Percentiles rank a stretch among this genome's conserved stretches.
phyloP scores from a whole-genome alignment of 768 basidiomycete genomes.

The Lactarius sp. region DNA sequence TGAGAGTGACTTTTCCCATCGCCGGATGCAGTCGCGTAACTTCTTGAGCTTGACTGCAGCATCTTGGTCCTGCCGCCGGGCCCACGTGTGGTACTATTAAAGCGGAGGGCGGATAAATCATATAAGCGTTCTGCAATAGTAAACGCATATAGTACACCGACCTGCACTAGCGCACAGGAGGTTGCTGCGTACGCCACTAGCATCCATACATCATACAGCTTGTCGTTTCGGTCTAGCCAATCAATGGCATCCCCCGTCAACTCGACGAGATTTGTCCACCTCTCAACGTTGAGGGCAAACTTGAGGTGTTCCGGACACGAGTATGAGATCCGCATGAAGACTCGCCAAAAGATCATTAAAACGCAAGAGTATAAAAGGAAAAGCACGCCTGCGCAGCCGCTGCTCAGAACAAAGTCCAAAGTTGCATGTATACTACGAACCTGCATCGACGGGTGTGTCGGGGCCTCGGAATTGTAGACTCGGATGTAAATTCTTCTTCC shows the following conservation, averaged over 20 bases:
- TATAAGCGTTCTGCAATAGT: not conserved
- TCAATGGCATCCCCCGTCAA: slow-evolving; percentile 80
- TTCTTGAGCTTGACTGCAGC: slow-evolving; percentile 72
- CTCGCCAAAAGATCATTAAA: slow-evolving; percentile 96
- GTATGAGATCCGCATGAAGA: slow-evolving; percentile 97
- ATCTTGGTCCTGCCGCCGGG: slow-evolving; percentile 69
- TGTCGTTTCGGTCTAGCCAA: slow-evolving; percentile 82
- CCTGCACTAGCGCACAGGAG: slow-evolving; percentile 87
- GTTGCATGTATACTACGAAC: slow-evolving; percentile 38
- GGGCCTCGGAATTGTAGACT: slow-evolving; percentile 72
- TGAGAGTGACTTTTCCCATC: slow-evolving; percentile 84
- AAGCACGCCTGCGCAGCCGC: slow-evolving; percentile 56
- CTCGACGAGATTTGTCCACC: slow-evolving; percentile 69
- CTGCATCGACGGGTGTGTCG: slow-evolving; percentile 59
- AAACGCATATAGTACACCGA: slow-evolving; percentile 33
- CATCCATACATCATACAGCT: slow-evolving; percentile 81
- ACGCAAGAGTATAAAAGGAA: slow-evolving; percentile 87
- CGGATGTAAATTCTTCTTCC: slow-evolving; percentile 76
- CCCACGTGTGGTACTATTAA: slow-evolving; percentile 87
- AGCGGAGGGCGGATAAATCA: slow-evolving; percentile 4
- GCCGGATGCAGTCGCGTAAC: slow-evolving; percentile 75
- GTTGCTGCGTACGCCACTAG: slow-evolving; percentile 84
- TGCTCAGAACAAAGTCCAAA: not conserved
- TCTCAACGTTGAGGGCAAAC: slow-evolving; percentile 73
- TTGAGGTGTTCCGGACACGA: slow-evolving; percentile 85